Base-by-base conservation (phyloP, 257 asterid species). In the Leonotis leonurus region DNA sequence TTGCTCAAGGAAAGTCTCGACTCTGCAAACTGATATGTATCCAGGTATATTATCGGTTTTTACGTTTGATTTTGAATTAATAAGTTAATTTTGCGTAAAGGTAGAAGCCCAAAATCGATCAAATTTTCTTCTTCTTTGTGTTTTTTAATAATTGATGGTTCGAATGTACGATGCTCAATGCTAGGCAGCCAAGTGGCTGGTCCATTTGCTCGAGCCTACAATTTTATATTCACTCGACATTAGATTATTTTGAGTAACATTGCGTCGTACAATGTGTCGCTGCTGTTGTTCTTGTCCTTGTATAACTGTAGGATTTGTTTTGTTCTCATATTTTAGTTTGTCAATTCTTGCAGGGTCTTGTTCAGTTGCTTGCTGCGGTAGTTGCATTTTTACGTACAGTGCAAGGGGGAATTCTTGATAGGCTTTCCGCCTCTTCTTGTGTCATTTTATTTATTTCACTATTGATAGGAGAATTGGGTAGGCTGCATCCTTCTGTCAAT, bases 391-490 rank as follows among this genome's bases (percentile, higher is more conserved):
- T 84, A 21, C 67, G 84, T 8, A 65, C 75, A 51, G 37, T 56
- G 8, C 74, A 83, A 78, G 77, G 70, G 64, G 71, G 52, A 10
- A 62, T 52, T 13, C 68, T 85, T 39, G 83, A 85, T 56, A 58
- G 54, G 39, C 55, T 80, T 72, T 74, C 67, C 46, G 71, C 73
- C 65, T 72, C 78, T 35, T 69, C 84, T 30, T 57, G 64, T 17
- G 54, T 67, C 62, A 53, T 79, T 62, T 81, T 69, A 74, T 84
- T 80, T 56, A 22, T 81, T 41, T 84, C 98, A 46, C 73, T 83
- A 35, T 65, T 86, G 20, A 49, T 85, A 17, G 97, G 97, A 65
- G 96, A 86, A 77, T 68, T 86, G 50, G 99, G 98, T 84, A 57
- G 33, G 64, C 36, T 5, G 9, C 54, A 29, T 54, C 39, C 35